Evolutionary conservation across 768 basidiomycete species (phyloP), one percentile per base, ranked within the genome.

Genomic region (Boletus subcaerulescens): DNA sequence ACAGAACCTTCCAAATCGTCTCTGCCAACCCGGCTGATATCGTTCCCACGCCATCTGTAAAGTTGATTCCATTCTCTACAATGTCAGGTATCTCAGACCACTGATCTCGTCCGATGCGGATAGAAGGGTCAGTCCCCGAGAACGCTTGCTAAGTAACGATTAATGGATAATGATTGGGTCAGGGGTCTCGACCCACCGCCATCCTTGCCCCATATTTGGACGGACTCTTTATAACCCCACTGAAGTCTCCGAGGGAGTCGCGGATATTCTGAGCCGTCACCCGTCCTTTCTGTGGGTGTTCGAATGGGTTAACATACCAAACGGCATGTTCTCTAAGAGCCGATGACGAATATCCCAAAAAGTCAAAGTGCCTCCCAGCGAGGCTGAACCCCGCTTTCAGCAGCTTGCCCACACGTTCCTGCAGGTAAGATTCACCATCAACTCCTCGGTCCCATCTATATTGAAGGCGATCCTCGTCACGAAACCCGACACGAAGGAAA

Each of bases 121-220:
- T 82, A 1, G 88, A 87, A 0, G 85, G 81, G 57, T 89, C 85
- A 1, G 92, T 94, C 1, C 87, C 85, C 0, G 89, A 90, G 62
- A 94, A 92, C 0, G 89, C 88, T 70, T 91, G 91, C 69, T 71
- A 42, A 32, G n/a, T 11, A 22, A 59, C 8, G 9, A 7, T 71
- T 17, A 69, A 53, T 17, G 20, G 35, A 32, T n/a, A 26, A 11
- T 18, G 4, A 52, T 29, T 13, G 11, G 13, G n/a, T 1, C 22
- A 13, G 3, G 1, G 9, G 14, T 13, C 18, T 32, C 41, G 39
- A 53, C 69, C 22, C 18, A 72, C 69, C 7, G 88, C 85, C 54
- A 93, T 73, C 20, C 92, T 81, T 14, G 92, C 92, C 6, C 90
- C 92, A 61, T 82, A 89, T 68, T 89, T 89, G 7, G 92, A 91